Base-by-base conservation (phyloP, 768 basidiomycete genomes). In the Antrodiella citrinella region DNA sequence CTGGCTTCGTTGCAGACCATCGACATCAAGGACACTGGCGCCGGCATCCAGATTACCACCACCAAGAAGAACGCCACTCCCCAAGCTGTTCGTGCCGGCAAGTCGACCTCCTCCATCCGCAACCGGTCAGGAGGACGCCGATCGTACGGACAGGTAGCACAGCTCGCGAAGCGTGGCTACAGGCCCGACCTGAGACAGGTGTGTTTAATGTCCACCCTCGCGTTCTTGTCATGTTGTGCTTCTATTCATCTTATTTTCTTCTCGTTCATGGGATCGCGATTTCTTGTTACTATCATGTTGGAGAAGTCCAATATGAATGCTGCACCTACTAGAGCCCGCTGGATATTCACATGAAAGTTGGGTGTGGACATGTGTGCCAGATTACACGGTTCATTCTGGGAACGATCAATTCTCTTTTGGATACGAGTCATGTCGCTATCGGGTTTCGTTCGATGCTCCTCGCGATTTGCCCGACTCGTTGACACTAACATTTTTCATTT, bases 301-400 rank as follows among this genome's bases (percentile, higher is more conserved):
- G 21, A 11, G 22, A 9, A 48, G 15, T 40, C 22, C 26, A 35
- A 18, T 5, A 48, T n/a, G 22, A 48, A 19, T n/a, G 4, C 11
- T 19, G 86, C 88, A 90, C 71, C 83, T 82, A 78, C 82, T 91
- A 91, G 88, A 91, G 88, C 88, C 88, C 84, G 75, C 86, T 79
- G 84, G 84, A 87, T 62, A 66, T 67, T 76, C 70, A 66, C 48
- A 83, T 83, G 86, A 90, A 84, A 75, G 86, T 71, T 77, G 86
- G 86, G 88, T 79, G 88, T 91, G 86, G 88, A 91, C 83, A 87
- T 70, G 86, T 86, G 78, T 91, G 88, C 88, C 82, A 91, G 68
- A 91, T 63, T 68, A 59, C 66, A 54, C 66, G 65, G 65, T 60
- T 66, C 66, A 66, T 61, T 53, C 61, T 64, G 63, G 72, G 74